Base-by-base conservation (phyloP, 176 grass and related monocot species). In the Hordeum marinum region DNA sequence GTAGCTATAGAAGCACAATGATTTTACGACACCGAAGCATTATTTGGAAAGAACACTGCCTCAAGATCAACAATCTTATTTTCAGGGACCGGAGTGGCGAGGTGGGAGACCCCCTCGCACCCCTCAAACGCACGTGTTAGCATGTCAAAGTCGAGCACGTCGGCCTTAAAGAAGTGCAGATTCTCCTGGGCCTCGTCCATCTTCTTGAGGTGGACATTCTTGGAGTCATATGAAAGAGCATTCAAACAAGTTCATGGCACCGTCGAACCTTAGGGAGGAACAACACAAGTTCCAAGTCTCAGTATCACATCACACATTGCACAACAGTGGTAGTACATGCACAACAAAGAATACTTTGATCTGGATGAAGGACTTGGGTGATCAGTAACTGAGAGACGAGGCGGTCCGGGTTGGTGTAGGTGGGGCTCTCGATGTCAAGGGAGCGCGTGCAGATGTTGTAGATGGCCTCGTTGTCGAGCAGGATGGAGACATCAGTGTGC, bases 391-490 rank as follows among this genome's bases (percentile, higher is more conserved):
- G 94, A 41, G 94, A 93, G 4, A 96, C 86, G 59, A 96, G 91
- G 17, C 94, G 90, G 75, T 96, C 93, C 32, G 93, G 86, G 78
- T 93, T 96, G 81, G 81, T 88, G 87, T 96, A 96, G 54, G 78
- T 93, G 18, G 94, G 91, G 45, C 91, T 88, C 73, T 96, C 94
- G 27, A 96, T 96, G 79, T 91, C 89, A 3, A 96, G 82, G 1
- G 94, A 96, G 58, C 94, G 90, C 70, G 82, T 85, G 84, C 94
- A 96, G 70, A 96, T 93, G 74, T 93, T 89, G 18, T 96, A 96
- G 76, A 96, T 96, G 75, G 94, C 94, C 84, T 96, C 91, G 3
- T 93, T 96, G 81, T 96, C 94, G 20, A 93, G 90, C 69, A 96
- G 77, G 60, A 96, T 85, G n/a, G 91, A 85, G 40, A 96, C 91